Percentiles rank a stretch among this genome's conserved stretches.
phyloP scores from a whole-genome alignment of 1,284 basidiomycete genomes.

The Pseudozyma tsukubaensis region DNA sequence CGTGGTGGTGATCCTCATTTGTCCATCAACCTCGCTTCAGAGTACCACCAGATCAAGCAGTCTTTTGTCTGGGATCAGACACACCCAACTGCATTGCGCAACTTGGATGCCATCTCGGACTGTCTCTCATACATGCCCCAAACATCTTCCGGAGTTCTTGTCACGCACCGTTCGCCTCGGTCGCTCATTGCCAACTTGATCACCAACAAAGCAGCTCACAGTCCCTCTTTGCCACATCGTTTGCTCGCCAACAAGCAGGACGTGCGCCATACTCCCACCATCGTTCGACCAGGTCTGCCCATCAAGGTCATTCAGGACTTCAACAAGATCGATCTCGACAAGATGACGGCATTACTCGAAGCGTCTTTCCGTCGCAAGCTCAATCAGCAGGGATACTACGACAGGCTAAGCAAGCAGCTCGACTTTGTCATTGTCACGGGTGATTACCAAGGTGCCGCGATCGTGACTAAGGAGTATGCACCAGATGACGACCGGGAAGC shows the following conservation, averaged over 20 bases:
- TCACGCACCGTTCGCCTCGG: slow-evolving; percentile 94
- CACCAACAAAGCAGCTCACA: slow-evolving; percentile 97
- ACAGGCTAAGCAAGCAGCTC: slow-evolving; percentile 78
- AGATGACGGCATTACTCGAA: slow-evolving; percentile 85
- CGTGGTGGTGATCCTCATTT: slow-evolving; percentile 93
- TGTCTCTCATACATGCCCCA: slow-evolving; percentile 94
- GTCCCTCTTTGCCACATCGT: slow-evolving; percentile 92
- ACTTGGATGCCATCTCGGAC: slow-evolving; percentile 85
- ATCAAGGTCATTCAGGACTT: slow-evolving; percentile 80
- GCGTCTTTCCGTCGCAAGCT: slow-evolving; percentile 84
- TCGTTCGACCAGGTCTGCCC: slow-evolving; percentile 87
- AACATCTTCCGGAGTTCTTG: slow-evolving; percentile 91
- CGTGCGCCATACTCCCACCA: slow-evolving; percentile 89
- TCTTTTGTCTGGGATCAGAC: slow-evolving; percentile 88
- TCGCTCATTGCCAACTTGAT: slow-evolving; percentile 96
- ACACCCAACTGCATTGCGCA: slow-evolving; percentile 87
- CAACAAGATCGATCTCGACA: slow-evolving; percentile 78
- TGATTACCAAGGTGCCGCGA: slow-evolving; percentile 93
- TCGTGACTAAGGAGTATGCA: slow-evolving; percentile 85
- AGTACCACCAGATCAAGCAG: slow-evolving; percentile 84
- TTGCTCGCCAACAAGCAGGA: slow-evolving; percentile 86
- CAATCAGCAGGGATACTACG: slow-evolving; percentile 81
- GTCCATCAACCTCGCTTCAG: slow-evolving; percentile 91
- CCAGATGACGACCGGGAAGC: slow-evolving; percentile 45
- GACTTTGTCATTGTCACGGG: slow-evolving; percentile 96